These are phyloP conservation scores for Mycena albidolilacea DNA, from an alignment of 768 basidiomycete genomes.

Conservation along the genomic window DNA sequence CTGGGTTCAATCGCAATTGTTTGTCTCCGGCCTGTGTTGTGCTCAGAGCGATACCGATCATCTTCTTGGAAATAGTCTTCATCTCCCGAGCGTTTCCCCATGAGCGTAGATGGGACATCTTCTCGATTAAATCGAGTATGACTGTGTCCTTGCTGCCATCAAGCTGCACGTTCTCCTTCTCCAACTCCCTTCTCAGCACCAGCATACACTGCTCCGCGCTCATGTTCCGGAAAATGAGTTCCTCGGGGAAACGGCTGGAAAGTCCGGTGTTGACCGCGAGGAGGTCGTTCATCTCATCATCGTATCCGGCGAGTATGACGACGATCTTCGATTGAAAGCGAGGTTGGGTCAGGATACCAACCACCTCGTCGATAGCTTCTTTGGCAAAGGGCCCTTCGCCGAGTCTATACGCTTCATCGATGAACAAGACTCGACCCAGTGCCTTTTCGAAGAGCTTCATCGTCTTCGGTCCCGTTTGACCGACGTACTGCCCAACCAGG, in stretches of 20 bases:
- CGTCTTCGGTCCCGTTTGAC: constrained; percentile 81
- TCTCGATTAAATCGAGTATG: constrained; percentile 56
- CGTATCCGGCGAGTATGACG: constrained; percentile 81
- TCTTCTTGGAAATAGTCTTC: constrained; percentile 64
- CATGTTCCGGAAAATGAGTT: constrained; percentile 70
- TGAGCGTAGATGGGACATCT: constrained; percentile 61
- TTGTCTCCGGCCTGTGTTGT: constrained; percentile 39
- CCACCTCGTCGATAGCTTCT: constrained; percentile 82
- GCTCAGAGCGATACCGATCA: constrained; percentile 59
- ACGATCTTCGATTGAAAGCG: constrained; percentile 71
- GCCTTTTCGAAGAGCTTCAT: constrained; percentile 73
- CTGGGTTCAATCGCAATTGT: constrained; percentile 43
- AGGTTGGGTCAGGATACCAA: constrained; percentile 72
- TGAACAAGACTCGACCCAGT: constrained; percentile 76
- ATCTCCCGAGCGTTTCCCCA: constrained; percentile 85
- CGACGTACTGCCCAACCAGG: constrained; percentile 78
- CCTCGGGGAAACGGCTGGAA: constrained; percentile 78
- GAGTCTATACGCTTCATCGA: constrained; percentile 81
- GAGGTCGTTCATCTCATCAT: constrained; percentile 74
- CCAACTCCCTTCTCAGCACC: constrained; percentile 63
- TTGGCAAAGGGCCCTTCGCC: constrained; percentile 74
- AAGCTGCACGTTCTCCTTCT: constrained; percentile 58
- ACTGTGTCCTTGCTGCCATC: constrained; percentile 47
- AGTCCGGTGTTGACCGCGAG: constrained; percentile 73
- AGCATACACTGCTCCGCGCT: constrained; percentile 62